phyloP scores from a whole-genome alignment of 371 early-diverging fungal species.

The Mortierella sp. region DNA sequence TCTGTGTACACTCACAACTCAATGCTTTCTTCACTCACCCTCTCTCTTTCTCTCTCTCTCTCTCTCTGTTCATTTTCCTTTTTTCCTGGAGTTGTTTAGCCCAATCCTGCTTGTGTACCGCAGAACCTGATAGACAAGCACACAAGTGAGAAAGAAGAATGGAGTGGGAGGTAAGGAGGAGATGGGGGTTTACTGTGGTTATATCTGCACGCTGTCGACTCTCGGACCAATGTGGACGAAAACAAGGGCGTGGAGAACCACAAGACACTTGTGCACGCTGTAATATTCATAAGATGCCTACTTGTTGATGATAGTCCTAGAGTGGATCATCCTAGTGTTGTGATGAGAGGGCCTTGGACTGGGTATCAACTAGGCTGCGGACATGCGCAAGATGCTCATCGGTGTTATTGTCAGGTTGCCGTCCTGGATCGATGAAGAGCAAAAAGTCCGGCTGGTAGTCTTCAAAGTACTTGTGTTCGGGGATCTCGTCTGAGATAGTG shows the following conservation, averaged over 20 bases:
- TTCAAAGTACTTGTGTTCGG: slow-evolving; percentile 76
- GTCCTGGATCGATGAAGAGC: slow-evolving; percentile 59
- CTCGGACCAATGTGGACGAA: neutral
- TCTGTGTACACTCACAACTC: too few species aligned
- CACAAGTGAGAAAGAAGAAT: neutral
- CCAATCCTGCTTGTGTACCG: too few species aligned
- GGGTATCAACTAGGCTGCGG: slow-evolving; percentile 10
- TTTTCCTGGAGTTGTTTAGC: too few species aligned
- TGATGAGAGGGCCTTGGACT: neutral
- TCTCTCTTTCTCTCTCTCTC: too few species aligned
- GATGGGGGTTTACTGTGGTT: neutral
- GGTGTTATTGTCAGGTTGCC: slow-evolving; percentile 60
- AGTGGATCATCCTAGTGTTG: neutral
- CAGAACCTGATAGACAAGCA: too few species aligned
- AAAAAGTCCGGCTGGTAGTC: slow-evolving; percentile 77
- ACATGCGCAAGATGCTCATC: slow-evolving; percentile 38
- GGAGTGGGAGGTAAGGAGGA: neutral
- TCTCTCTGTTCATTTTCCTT: too few species aligned
- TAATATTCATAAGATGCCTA: neutral
- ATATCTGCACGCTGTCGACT: neutral
- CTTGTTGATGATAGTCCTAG: neutral
- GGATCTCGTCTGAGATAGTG: slow-evolving; percentile 64
- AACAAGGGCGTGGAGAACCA: neutral
- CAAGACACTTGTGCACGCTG: neutral
- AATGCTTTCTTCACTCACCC: too few species aligned